Evolutionary conservation across 352 stramenopile species (phyloP).

Genomic region (Nothophytophthora sp.): DNA sequence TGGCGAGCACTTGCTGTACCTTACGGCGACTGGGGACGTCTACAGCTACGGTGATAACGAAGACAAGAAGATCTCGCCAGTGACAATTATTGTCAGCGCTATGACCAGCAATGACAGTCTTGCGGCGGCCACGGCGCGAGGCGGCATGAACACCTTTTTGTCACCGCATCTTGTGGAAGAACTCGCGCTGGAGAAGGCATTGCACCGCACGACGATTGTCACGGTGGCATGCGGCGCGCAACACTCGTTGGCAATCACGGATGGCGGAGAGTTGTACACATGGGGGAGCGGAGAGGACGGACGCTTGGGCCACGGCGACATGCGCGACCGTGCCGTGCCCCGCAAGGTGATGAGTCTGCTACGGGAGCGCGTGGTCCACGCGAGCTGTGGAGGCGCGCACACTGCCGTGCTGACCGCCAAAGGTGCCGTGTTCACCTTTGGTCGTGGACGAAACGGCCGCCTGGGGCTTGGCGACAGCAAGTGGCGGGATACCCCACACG

Average conservation of each 20-base stretch:
- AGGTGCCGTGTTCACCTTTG: constrained; percentile 73
- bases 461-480: constrained; percentile 77
- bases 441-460: constrained; percentile 68
- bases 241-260: constrained; percentile 73
- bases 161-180: constrained; percentile 72
- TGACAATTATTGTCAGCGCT: constrained; percentile 8
- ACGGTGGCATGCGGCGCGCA: constrained; percentile 71
- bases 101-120: constrained; percentile 3
- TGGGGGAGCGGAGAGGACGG: constrained; percentile 86
- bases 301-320: constrained; percentile 75
- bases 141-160: constrained; percentile 33
- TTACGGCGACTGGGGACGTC: constrained; percentile 75
- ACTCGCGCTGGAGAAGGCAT: constrained; percentile 76
- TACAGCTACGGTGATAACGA: constrained; percentile 79
- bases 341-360: constrained; percentile 85
- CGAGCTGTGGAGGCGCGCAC: constrained; percentile 80
- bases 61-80: constrained; percentile 40
- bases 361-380: constrained; percentile 55
- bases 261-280: constrained; percentile 74
- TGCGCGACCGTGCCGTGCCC: constrained; percentile 71
- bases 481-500: constrained; percentile 69
- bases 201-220: constrained; percentile 66
- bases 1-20: constrained; percentile 74
- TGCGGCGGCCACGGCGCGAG: constrained; percentile 9
- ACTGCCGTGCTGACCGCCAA: constrained; percentile 70